These are phyloP conservation scores for Dryas alaskensis DNA, from an alignment of 306 rosid species.

Conservation along the genomic window DNA sequence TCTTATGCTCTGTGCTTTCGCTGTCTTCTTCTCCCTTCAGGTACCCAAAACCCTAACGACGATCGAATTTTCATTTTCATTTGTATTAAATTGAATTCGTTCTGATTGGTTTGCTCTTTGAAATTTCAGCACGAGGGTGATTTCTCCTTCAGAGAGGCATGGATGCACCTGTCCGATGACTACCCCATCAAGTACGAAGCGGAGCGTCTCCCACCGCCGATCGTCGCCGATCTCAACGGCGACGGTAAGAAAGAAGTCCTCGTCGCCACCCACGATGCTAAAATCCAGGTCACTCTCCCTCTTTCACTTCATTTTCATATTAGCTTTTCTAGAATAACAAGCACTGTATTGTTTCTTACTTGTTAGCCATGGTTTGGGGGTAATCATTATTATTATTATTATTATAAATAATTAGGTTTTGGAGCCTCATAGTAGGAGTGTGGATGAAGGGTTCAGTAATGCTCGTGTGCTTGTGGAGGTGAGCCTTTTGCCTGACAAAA, in stretches of 20 bases:
- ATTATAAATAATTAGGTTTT: conserved; percentile 46
- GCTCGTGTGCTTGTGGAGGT: conserved; percentile 76
- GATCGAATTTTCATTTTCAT: neutral
- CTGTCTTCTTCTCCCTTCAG: conserved; percentile 97
- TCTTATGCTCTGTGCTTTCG: conserved; percentile 96
- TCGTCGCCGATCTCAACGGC: conserved; percentile 90
- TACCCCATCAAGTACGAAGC: conserved; percentile 91
- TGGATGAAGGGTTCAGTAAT: conserved; percentile 87
- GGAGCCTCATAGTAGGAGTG: conserved; percentile 88
- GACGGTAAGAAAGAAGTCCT: conserved; percentile 94
- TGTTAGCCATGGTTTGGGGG: neutral
- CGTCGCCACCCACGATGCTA: conserved; percentile 91
- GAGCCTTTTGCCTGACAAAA: conserved; percentile 87
- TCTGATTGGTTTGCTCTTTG: neutral
- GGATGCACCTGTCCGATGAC: conserved; percentile 93
- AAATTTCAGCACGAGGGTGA: conserved; percentile 83
- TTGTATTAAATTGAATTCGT: neutral
- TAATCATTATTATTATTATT: neutral
- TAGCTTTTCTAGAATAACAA: neutral
- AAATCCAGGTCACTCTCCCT: conserved; percentile 65
- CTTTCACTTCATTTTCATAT: neutral
- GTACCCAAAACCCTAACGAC: conserved; percentile 25
- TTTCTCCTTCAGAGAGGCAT: conserved; percentile 85
- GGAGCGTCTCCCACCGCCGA: conserved; percentile 92
- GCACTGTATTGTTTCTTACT: neutral